Conservation (phyloP, 2,329 filamentous ascomycete genomes). For the Calonectria crousiana region DNA sequence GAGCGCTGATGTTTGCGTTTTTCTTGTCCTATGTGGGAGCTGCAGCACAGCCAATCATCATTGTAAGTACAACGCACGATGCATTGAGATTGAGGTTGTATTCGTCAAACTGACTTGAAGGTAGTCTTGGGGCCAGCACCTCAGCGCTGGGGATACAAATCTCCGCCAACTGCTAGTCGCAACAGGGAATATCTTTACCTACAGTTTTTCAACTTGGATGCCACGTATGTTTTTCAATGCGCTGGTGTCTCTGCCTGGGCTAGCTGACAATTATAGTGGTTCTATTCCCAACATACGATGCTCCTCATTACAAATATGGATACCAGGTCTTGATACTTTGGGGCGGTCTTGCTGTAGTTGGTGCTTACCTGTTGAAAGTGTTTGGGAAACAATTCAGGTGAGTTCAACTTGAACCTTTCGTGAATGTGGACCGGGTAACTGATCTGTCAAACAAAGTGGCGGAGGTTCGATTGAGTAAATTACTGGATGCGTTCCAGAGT, state of each 20-base stretch:
- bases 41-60: conserved; percentile 16
- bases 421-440: too few species aligned
- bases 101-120: background rate
- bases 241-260: too few species aligned
- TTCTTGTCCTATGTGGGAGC: conserved; percentile 20
- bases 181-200: conserved; percentile 22
- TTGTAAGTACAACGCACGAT: background rate
- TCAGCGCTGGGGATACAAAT: conserved; percentile 18
- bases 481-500: too few species aligned
- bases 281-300: conserved; percentile 50
- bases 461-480: too few species aligned
- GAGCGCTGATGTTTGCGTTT: conserved; percentile 13
- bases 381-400: background rate
- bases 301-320: conserved; percentile 49
- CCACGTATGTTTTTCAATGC: background rate
- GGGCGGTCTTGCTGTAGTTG: conserved; percentile 43
- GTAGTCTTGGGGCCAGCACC: conserved; percentile 15
- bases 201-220: conserved; percentile 17
- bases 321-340: conserved; percentile 50
- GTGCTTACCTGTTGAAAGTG: conserved; percentile 17
- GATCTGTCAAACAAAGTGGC: too few species aligned
- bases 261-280: conserved; percentile 25
- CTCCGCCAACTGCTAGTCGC: conserved; percentile 15
- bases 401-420: background rate
- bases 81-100: background rate